Percentiles rank a stretch among this genome's conserved stretches.
These are phyloP conservation scores for Eucalyptus erythrocorys DNA, from an alignment of 345 rosid genomes.

Conservation along the genomic window DNA sequence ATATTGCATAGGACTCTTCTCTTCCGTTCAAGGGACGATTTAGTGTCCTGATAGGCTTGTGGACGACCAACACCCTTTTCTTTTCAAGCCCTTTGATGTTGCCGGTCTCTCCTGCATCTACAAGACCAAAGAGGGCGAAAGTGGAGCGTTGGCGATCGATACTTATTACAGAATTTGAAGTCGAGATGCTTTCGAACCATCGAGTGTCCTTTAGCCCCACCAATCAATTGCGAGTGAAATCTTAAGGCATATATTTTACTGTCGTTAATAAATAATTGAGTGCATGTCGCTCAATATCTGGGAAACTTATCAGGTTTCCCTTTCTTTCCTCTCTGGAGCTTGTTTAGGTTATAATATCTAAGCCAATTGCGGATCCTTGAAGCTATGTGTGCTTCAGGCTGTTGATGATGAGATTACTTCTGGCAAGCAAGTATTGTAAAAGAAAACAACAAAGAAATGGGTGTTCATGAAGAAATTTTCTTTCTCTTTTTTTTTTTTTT, in stretches of 20 bases:
- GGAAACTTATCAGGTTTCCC: not conserved
- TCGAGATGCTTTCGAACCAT: not conserved
- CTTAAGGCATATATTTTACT: not conserved
- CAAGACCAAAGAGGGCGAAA: not conserved
- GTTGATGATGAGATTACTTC: not conserved
- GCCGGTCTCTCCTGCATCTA: not conserved
- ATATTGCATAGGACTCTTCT: conserved; percentile 6
- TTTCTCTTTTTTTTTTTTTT: too few species aligned
- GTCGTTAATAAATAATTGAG: not conserved
- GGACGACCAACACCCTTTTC: conserved; percentile 15
- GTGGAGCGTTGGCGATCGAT: not conserved
- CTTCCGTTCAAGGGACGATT: not conserved
- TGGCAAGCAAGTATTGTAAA: not conserved
- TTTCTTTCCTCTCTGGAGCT: not conserved
- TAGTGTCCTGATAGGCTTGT: conserved; percentile 7
- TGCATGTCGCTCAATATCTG: not conserved
- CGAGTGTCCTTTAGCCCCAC: not conserved
- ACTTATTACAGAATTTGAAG: not conserved
- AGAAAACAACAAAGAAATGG: not conserved
- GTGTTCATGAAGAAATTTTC: not conserved
- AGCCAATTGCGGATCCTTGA: not conserved
- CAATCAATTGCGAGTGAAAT: not conserved
- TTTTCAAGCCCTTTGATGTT: conserved; percentile 14
- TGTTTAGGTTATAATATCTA: not conserved
- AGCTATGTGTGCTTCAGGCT: not conserved